These are phyloP conservation scores for Candida manassasensis DNA, from an alignment of 805 yeast genomes.

Conservation along the genomic window DNA sequence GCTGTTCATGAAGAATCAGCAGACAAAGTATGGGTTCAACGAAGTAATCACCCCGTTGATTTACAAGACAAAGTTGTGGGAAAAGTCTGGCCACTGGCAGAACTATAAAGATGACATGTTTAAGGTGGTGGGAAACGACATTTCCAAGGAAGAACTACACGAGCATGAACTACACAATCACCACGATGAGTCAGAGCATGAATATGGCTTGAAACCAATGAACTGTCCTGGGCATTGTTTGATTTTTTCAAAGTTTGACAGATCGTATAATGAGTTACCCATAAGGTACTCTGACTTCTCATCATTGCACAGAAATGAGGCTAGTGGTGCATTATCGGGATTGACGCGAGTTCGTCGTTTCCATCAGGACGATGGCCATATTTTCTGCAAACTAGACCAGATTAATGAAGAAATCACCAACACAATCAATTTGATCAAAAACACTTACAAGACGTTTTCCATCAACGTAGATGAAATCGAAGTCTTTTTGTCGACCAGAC, in stretches of 20 bases:
- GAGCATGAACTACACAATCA: constrained; percentile 10
- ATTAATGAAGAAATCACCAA: constrained; percentile 67
- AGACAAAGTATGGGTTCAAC: constrained; percentile 73
- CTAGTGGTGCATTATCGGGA: constrained; percentile 91
- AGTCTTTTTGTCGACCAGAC: constrained; percentile 80
- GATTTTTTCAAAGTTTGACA: constrained; percentile 66
- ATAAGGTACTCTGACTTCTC: constrained; percentile 83
- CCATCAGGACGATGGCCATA: constrained; percentile 98
- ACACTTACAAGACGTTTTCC: constrained; percentile 69
- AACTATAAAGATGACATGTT: constrained; percentile 95
- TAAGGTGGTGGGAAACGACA: constrained; percentile 62
- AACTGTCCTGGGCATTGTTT: constrained; percentile 95
- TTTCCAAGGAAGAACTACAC: constrained; percentile 20
- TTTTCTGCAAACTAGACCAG: constrained; percentile 80
- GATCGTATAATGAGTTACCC: constrained; percentile 85
- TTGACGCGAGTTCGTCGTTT: constrained; percentile 89
- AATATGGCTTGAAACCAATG: constrained; percentile 89
- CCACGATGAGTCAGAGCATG: constrained; percentile 19
- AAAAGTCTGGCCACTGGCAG: constrained; percentile 92
- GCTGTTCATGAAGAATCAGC: constrained; percentile 81
- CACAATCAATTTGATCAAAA: constrained; percentile 68
- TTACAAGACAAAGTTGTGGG: constrained; percentile 80
- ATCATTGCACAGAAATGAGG: constrained; percentile 89
- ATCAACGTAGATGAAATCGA: constrained; percentile 46
- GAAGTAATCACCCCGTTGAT: constrained; percentile 93